These are phyloP conservation scores for Penicillium flavigenum DNA, from an alignment of 495 filamentous ascomycete genomes.

Conservation along the genomic window DNA sequence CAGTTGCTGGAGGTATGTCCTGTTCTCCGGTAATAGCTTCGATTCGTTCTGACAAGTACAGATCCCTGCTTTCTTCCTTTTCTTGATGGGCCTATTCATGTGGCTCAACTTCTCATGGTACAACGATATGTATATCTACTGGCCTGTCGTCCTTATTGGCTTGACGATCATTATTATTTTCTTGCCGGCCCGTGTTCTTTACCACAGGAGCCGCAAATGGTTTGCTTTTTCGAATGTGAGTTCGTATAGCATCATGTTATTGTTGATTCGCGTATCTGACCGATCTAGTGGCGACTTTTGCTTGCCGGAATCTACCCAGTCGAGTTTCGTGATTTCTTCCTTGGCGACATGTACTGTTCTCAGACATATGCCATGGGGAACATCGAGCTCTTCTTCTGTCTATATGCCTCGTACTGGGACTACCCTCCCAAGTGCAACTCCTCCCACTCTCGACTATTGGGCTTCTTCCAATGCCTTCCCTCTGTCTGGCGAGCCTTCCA, in stretches of 20 bases:
- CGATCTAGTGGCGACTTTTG: slow-evolving; percentile 71
- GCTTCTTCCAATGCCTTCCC: slow-evolving; percentile 82
- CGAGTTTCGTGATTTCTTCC: slow-evolving; percentile 95
- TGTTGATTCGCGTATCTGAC: slow-evolving; percentile 21
- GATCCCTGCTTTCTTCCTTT: slow-evolving; percentile 74
- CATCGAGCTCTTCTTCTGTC: slow-evolving; percentile 89
- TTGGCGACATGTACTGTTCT: slow-evolving; percentile 97
- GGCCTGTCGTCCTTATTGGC: slow-evolving; percentile 77
- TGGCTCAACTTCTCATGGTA: slow-evolving; percentile 83
- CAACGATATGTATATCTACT: slow-evolving; percentile 76
- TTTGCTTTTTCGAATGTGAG: slow-evolving; percentile 80
- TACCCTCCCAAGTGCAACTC: slow-evolving; percentile 79
- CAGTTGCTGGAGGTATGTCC: slow-evolving; percentile 69
- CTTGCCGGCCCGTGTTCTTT: slow-evolving; percentile 70
- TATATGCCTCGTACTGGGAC: slow-evolving; percentile 75
- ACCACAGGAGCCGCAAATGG: slow-evolving; percentile 77
- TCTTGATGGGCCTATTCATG: slow-evolving; percentile 73
- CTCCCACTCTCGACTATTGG: slow-evolving; percentile 75
- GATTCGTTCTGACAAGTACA: slow-evolving; percentile 27
- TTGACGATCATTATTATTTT: slow-evolving; percentile 67
- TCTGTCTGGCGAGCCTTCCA: slow-evolving; percentile 87
- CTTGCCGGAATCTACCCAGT: slow-evolving; percentile 87
- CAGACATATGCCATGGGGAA: slow-evolving; percentile 88
- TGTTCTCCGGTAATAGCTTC: not conserved
- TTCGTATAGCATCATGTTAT: slow-evolving; percentile 8